Evolutionary conservation across 306 rosid genomes (phyloP).

Genomic region (Fragaria nilgerrensis): DNA sequence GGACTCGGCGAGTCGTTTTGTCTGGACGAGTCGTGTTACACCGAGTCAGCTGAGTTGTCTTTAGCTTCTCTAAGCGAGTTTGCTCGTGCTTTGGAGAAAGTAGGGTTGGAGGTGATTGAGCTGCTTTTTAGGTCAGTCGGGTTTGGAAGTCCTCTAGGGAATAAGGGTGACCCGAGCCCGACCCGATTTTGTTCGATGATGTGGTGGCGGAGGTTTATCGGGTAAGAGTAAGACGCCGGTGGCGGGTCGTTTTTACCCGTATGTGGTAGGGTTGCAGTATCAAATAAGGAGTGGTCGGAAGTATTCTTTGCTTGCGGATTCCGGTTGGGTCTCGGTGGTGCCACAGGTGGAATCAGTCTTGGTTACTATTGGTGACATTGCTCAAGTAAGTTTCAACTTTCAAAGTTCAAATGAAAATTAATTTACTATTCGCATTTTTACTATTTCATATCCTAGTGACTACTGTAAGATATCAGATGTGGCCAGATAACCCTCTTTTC

Average conservation of each 20-base stretch:
- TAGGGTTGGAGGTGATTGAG: slow-evolving; percentile 61
- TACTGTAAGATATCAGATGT: neutral
- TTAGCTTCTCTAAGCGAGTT: slow-evolving; percentile 45
- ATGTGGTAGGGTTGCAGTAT: slow-evolving; percentile 61
- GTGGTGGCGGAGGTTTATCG: slow-evolving; percentile 45
- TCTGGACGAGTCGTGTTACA: slow-evolving; percentile 39
- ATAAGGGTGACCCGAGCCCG: slow-evolving; percentile 23
- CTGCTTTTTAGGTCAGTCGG: slow-evolving; percentile 41
- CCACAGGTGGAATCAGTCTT: slow-evolving; percentile 64
- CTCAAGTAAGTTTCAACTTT: slow-evolving; percentile 48
- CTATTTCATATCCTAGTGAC: neutral
- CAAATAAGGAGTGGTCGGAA: slow-evolving; percentile 55
- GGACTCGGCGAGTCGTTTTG: slow-evolving; percentile 59
- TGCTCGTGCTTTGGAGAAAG: slow-evolving; percentile 45
- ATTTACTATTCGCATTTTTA: neutral
- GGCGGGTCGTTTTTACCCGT: slow-evolving; percentile 69
- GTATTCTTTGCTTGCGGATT: slow-evolving; percentile 57
- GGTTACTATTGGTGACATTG: slow-evolving; percentile 79
- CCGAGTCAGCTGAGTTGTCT: slow-evolving; percentile 39
- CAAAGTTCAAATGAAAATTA: neutral
- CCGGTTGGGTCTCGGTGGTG: slow-evolving; percentile 69
- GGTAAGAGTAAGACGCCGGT: slow-evolving; percentile 17
- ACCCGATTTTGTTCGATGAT: slow-evolving; percentile 43
- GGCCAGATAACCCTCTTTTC: neutral
- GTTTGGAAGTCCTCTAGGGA: slow-evolving; percentile 41